These are phyloP conservation scores for Pseudogymnoascus sp. DNA, from an alignment of 2,329 filamentous ascomycete species.

Conservation along the genomic window DNA sequence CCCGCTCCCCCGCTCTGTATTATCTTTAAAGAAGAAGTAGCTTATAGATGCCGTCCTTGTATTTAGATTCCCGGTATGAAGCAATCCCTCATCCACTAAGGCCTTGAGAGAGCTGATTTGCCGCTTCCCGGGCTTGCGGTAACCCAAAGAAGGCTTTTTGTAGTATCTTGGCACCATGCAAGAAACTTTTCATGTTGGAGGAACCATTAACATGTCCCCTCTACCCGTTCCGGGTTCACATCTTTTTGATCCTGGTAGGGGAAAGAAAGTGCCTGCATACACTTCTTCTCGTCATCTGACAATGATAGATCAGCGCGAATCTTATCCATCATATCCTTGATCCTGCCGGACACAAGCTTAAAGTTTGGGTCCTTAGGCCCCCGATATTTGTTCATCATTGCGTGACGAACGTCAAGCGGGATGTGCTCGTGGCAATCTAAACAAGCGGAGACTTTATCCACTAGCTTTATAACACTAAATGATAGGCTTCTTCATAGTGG, in stretches of 20 bases:
- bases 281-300: neutral
- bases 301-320: neutral
- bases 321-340: neutral
- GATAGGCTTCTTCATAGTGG: neutral
- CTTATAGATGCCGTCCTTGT: conserved; percentile 19
- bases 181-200: conserved; percentile 24
- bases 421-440: neutral
- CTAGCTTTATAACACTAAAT: neutral
- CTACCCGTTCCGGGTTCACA: conserved; percentile 24
- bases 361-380: neutral
- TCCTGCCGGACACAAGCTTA: neutral
- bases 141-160: conserved; percentile 28
- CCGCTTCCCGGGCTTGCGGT: conserved; percentile 31
- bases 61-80: conserved; percentile 13
- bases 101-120: conserved; percentile 29
- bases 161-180: conserved; percentile 23
- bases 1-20: conserved; percentile 19
- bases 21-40: conserved; percentile 33
- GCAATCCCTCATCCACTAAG: conserved; percentile 26
- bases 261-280: neutral
- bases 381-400: neutral
- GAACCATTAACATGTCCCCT: conserved; percentile 32
- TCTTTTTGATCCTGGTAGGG: conserved; percentile 20
- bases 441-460: neutral
- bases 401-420: neutral